phyloP scores from a whole-genome alignment of 371 early-diverging fungal species.

The Rhizomucor pusillus region DNA sequence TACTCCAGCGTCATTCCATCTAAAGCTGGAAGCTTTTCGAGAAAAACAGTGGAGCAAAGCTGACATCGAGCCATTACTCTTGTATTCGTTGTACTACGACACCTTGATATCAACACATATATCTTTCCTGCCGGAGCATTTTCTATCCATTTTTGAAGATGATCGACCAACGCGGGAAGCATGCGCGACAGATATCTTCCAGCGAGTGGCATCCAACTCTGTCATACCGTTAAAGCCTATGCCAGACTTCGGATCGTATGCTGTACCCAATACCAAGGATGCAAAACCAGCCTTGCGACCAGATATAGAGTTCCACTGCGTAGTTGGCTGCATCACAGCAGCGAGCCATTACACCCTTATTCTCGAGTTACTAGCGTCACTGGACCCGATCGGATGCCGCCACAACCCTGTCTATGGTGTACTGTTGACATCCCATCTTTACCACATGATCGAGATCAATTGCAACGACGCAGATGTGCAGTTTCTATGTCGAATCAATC shows the following conservation, averaged over 20 bases:
- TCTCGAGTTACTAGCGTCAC: constrained; percentile 23
- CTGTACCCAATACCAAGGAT: not conserved
- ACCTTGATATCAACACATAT: constrained; percentile 29
- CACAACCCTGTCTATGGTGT: constrained; percentile 37
- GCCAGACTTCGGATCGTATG: not conserved
- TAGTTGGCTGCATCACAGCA: constrained; percentile 21
- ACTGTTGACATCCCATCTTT: constrained; percentile 23
- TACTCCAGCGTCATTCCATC: constrained; percentile 27
- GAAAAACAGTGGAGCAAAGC: constrained; percentile 9
- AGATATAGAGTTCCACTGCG: constrained; percentile 21
- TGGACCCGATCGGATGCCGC: constrained; percentile 36
- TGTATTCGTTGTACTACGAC: constrained; percentile 31
- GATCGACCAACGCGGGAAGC: constrained; percentile 16
- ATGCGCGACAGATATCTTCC: constrained; percentile 25
- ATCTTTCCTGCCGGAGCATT: constrained; percentile 34
- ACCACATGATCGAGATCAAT: constrained; percentile 23
- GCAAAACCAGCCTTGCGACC: not conserved
- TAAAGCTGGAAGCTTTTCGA: constrained; percentile 16
- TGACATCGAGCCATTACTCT: constrained; percentile 27
- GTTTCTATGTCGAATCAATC: constrained; percentile 30
- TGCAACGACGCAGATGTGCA: constrained; percentile 19
- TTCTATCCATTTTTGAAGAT: constrained; percentile 23
- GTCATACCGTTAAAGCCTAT: not conserved
- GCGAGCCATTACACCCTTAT: constrained; percentile 31
- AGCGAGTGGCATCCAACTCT: constrained; percentile 10